Base-by-base conservation (phyloP, 352 stramenopile genomes). In the Phytophthora capsici region DNA sequence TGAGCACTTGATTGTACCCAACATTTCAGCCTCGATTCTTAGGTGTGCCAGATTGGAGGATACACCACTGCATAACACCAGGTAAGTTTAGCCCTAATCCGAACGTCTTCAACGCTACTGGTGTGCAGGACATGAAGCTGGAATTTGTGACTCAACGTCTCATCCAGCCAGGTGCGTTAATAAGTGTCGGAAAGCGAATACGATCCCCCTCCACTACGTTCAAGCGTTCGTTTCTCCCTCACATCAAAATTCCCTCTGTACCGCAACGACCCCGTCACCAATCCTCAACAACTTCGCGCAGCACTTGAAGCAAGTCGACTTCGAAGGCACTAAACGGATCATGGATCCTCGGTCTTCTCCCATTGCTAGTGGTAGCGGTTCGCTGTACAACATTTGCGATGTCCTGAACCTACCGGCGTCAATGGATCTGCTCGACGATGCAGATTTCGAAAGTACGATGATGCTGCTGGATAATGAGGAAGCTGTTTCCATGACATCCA, bases 361-460 rank as follows among this genome's bases (percentile, higher is more conserved):
- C 19, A 56, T 71, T 37, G 55, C 41, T 28, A 54, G 41, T 13
- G 30, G 47, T n/a, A 36, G 51, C 44, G 50, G 44, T 14, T 75
- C 70, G 14, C 28, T 63, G 16, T 71, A 68, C 64, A 83, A 67
- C 61, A 78, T 80, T 40, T 64, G 61, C 28, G 77, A 87, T 13
- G 61, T 84, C 25, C 71, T 87, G 20, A 82, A 77, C 26, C 47
- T 89, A n/a, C 62, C 78, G 0, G 49, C 68, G 6, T 63, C 77
- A 20, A 69, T 79, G 34, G 79, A 87, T 50, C 49, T 88, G 36
- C 70, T 91, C 13, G 70, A 88, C 40, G 82, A 88, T 66, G 76
- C 75, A 28, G 82, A 89, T 43, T 82, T 89, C 41, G 80, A 88
- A 65, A 86, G 71, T 66, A 86, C 80, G 20, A 86, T 89, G 77